A percentile compares a stretch with the other conserved stretches of the same genome.
Evolutionary conservation across 1,284 basidiomycete genomes (phyloP).

Genomic region (Heterobasidion irregulare): DNA sequence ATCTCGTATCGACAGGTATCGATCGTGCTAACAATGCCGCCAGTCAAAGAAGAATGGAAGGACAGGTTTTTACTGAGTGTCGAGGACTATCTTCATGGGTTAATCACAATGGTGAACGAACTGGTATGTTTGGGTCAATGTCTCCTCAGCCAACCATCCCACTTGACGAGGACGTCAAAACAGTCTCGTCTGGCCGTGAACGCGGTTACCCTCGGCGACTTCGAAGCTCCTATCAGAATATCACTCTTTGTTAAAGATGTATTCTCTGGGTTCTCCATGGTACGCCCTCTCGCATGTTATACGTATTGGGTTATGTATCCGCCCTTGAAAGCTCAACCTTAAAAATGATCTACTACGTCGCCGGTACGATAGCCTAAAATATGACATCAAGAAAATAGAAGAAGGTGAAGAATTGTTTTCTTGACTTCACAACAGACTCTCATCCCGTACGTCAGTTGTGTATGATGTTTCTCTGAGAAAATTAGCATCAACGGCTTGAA

Average conservation of each 20-base stretch:
- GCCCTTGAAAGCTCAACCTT: slow-evolving; percentile 60
- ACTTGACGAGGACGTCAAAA: slow-evolving; percentile 1
- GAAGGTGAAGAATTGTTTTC: slow-evolving; percentile 49
- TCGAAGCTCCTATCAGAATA: slow-evolving; percentile 72
- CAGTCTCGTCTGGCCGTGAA: slow-evolving; percentile 81
- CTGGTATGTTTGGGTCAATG: slow-evolving; percentile 38
- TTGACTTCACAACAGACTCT: background rate
- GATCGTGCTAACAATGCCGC: slow-evolving; percentile 1
- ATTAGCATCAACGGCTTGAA: background rate
- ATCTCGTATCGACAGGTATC: background rate
- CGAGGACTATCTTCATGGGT: slow-evolving; percentile 82
- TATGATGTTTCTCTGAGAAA: slow-evolving; percentile 2
- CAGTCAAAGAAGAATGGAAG: slow-evolving; percentile 67
- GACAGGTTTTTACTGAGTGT: slow-evolving; percentile 58
- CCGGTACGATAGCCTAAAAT: slow-evolving; percentile 77
- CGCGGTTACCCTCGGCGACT: slow-evolving; percentile 75
- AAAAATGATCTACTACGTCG: slow-evolving; percentile 77
- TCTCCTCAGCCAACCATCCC: background rate
- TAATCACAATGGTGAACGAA: slow-evolving; percentile 78
- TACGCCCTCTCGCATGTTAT: slow-evolving; percentile 17
- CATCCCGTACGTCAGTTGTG: background rate
- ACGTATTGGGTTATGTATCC: background rate
- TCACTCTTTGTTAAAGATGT: slow-evolving; percentile 78
- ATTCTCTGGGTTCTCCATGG: slow-evolving; percentile 79
- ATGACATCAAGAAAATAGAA: slow-evolving; percentile 86